Base-by-base conservation (phyloP, 2,329 filamentous ascomycete genomes). In the Mycocentrospora acerina region DNA sequence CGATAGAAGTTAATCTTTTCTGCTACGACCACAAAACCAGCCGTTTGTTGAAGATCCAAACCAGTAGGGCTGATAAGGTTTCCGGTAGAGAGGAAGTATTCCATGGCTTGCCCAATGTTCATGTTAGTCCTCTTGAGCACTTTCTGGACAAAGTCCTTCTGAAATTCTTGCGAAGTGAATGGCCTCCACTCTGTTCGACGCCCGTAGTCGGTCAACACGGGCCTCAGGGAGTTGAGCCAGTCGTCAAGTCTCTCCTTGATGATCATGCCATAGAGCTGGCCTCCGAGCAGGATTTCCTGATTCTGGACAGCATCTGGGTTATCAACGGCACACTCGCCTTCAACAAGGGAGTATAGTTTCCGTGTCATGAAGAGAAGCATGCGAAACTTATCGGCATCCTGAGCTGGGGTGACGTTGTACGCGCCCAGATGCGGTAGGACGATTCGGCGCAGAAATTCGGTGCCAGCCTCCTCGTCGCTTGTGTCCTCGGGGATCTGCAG, bases 1-100 rank as follows among this genome's bases (percentile, higher is more conserved):
- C 93, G 88, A 60, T 95, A 82, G 67, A 97, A 98, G 73, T 98
- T 98, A 65, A 98, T 91, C 77, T 97, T 97, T 67, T 98, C 93
- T 3, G 93, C 93, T 35, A 97, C 90, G 34, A 98, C 90, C 0
- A 89, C 95, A 68, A 95, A 98, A 47, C 93, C 93, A 10, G 91
- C 93, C 0, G 86, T 85, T 69, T 98, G 93, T 64, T 97, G 93
- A 59, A 96, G 70, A 77, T 98, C 93, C 27, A 98, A 77, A 50
- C 93, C 93, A 19, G 88, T 95, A 11, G 88, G 84, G 74, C 88
- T 95, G 60, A 89, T 82, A 30, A 98, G 74, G 60, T 98, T 98
- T 54, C 93, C 93, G 0, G 93, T 98, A 0, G 91, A 95, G 46
- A 98, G 72, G 70, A 98, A 98, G 67, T 98, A 98, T 63, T 96